Evolutionary conservation across 2,329 filamentous ascomycete genomes (phyloP).

Genomic region (Xylaria sp.): DNA sequence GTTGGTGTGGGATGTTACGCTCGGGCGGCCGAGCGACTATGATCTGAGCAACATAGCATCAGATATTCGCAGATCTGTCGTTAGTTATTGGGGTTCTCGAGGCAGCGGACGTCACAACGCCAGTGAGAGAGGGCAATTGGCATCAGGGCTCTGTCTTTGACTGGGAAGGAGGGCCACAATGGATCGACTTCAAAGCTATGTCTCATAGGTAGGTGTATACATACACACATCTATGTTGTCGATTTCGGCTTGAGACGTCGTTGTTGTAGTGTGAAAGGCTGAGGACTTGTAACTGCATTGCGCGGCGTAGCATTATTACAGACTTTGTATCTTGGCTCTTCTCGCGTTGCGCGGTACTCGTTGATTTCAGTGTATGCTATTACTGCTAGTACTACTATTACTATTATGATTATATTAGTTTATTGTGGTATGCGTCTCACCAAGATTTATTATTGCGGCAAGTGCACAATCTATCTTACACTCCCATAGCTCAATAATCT

Average conservation of each 20-base stretch:
- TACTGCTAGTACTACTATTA: neutral
- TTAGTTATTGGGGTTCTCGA: neutral
- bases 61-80: neutral
- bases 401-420: neutral
- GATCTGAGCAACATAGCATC: constrained; percentile 1
- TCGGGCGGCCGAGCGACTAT: constrained; percentile 4
- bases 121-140: neutral
- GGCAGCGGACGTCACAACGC: neutral
- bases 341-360: neutral
- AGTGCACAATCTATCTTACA: neutral
- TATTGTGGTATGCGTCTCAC: neutral
- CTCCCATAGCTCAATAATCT: neutral
- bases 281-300: constrained; percentile 21
- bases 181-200: constrained; percentile 4
- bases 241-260: neutral
- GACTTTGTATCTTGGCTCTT: neutral
- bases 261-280: constrained; percentile 6
- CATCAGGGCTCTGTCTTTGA: neutral
- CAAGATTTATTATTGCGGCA: neutral
- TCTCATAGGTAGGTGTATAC: constrained; percentile 9
- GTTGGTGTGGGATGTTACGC: neutral
- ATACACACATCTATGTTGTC: constrained; percentile 24
- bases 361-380: neutral
- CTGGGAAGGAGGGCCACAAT: neutral
- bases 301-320: constrained; percentile 23